Base-by-base conservation (phyloP, 2,329 filamentous ascomycete species). In the Drechmeria coniospora region DNA sequence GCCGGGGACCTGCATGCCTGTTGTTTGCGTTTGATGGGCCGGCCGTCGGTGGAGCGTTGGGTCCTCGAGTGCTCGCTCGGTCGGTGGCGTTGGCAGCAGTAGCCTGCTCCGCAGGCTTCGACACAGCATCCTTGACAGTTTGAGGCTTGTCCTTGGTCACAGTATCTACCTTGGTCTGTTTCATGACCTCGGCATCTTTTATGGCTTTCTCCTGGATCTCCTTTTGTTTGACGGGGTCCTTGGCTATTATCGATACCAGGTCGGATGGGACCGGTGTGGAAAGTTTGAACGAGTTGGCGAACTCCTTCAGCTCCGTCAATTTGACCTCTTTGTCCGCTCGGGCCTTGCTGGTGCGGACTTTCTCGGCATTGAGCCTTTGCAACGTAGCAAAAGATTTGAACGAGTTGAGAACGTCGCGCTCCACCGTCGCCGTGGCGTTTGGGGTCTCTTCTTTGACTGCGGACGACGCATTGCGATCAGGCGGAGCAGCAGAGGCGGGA, bases 161-260 rank as follows among this genome's bases (percentile, higher is more conserved):
- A 15, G 52, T 38, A 27, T 60, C 61, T 12, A 59, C 45, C 45
- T 74, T 74, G 30, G 68, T 59, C 41, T 72, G 65, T 4, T 58
- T 55, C 29, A 68, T 53, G 36, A 74, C 69, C 36, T 82, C 74
- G 3, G 74, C 75, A 39, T 87, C 78, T 45, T 74, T 71, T 34
- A 81, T 73, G 1, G 83, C 83, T 52, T 86, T 92, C 42, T 84
- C 79, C 45, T 93, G 78, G 36, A 98, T 95, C 46, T 86, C 74
- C 44, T 84, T 75, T 54, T 95, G 90, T 58, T 94, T 98, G 25
- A 63, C 68, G n/a, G 84, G 84, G 47, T 98, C 90, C 50, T 95
- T 98, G 32, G 90, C 87, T 34, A 98, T 78, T 39, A 98, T 98
- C 2, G 82, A 78, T 16, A 98, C 84, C 20, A 98, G 58, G 51